These are phyloP conservation scores for Cercospora brassicicola DNA, from an alignment of 2,329 filamentous ascomycete species.

Conservation along the genomic window DNA sequence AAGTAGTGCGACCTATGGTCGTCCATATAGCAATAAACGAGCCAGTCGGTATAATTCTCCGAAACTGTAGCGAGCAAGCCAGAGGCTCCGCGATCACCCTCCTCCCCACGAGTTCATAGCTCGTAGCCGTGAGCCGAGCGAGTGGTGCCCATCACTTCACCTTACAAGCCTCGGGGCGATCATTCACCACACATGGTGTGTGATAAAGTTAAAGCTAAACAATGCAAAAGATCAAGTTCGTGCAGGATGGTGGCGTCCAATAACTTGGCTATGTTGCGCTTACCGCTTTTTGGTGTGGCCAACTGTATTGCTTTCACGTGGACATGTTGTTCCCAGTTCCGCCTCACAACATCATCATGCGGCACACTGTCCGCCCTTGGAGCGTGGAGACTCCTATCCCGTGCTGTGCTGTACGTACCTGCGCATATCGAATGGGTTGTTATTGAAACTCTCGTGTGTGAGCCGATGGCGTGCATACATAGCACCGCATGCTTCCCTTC, in stretches of 20 bases:
- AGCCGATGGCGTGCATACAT: conserved; percentile 7
- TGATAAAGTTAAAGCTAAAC: conserved; percentile 5
- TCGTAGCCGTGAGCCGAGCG: background rate
- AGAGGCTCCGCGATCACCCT: background rate
- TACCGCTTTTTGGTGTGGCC: conserved; percentile 9
- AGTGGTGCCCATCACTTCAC: background rate
- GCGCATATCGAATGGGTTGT: conserved; percentile 9
- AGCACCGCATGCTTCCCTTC: background rate
- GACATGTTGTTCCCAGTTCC: background rate
- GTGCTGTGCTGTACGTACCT: conserved; percentile 2
- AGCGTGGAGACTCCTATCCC: background rate
- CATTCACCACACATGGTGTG: conserved; percentile 1
- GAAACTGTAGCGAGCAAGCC: background rate
- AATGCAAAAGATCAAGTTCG: background rate
- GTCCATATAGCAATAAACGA: background rate
- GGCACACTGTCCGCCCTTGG: too few species aligned
- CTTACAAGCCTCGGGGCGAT: background rate
- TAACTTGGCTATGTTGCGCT: background rate
- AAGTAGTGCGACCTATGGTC: conserved; percentile 1
- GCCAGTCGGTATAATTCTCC: background rate
- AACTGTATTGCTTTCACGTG: background rate
- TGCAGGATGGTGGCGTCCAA: conserved; percentile 6
- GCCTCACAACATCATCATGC: background rate
- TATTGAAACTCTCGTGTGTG: background rate
- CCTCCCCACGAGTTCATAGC: conserved; percentile 2